A percentile compares a stretch with the other conserved stretches of the same genome.
phyloP scores from a whole-genome alignment of 192 early-diverging fungal species.

The Coemansia sp. region DNA sequence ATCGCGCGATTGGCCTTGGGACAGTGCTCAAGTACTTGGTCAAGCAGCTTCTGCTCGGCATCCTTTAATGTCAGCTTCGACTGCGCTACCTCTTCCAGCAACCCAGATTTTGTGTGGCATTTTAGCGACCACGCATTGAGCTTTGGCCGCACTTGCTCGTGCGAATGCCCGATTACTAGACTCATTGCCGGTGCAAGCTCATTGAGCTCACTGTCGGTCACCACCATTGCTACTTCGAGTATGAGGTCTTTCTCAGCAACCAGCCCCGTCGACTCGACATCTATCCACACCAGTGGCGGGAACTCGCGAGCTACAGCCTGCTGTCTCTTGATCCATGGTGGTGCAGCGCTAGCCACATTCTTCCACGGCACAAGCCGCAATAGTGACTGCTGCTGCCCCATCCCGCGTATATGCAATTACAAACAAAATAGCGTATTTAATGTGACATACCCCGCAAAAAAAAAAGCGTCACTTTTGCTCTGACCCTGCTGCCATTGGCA shows the following conservation, averaged over 20 bases:
- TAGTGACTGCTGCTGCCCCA: background rate
- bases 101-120: conserved; percentile 72
- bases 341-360: background rate
- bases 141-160: conserved; percentile 37
- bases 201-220: conserved; percentile 82
- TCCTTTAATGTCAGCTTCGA: conserved; percentile 57
- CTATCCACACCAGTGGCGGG: conserved; percentile 21
- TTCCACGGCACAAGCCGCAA: background rate
- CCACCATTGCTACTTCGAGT: conserved; percentile 79
- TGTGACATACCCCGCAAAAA: background rate
- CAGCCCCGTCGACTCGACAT: conserved; percentile 33
- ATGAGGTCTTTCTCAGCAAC: conserved; percentile 61
- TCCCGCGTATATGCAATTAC: background rate
- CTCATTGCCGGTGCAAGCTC: conserved; percentile 59
- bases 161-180: conserved; percentile 56
- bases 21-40: conserved; percentile 65
- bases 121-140: conserved; percentile 88
- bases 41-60: conserved; percentile 66
- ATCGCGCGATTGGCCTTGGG: conserved; percentile 57
- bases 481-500: background rate
- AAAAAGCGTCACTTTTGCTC: no score
- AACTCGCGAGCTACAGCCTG: background rate
- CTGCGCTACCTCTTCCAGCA: conserved; percentile 64
- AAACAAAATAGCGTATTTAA: background rate
- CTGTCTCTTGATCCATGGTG: background rate